A percentile compares a stretch with the other conserved stretches of the same genome.
Conservation (phyloP, 75 land plant species). For the Chamaecyparis obtusa region DNA sequence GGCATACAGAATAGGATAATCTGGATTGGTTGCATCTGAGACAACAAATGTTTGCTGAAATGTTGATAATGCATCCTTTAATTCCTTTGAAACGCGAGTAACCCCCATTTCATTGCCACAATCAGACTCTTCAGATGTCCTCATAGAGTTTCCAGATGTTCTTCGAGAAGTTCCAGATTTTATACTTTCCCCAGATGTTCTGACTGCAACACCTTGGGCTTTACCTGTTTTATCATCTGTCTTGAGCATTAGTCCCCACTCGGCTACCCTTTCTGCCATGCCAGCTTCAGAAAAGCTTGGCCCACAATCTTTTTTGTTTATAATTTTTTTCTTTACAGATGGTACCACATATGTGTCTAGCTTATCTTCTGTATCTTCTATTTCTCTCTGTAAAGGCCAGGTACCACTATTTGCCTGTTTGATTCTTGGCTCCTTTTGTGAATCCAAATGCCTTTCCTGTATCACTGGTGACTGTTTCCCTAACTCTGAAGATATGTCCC, state of each 20-base stretch:
- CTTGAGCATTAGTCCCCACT: conserved; percentile 62
- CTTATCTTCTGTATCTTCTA: not conserved
- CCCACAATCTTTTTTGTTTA: not conserved
- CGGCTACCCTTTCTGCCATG: conserved; percentile 68
- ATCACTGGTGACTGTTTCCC: not conserved
- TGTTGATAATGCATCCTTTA: conserved; percentile 65
- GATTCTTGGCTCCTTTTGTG: not conserved
- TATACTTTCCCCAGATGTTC: conserved; percentile 18
- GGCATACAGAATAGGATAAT: conserved; percentile 76
- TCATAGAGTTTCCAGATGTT: conserved; percentile 21
- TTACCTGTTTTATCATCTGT: conserved; percentile 28
- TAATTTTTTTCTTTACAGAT: not conserved
- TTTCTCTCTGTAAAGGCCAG: not conserved
- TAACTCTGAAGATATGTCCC: not conserved
- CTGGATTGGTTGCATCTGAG: conserved; percentile 67
- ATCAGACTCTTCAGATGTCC: conserved; percentile 51
- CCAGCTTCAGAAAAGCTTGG: conserved; percentile 23
- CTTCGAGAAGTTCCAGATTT: conserved; percentile 21
- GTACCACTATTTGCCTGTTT: not conserved
- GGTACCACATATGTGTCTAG: not conserved
- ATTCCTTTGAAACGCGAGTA: conserved; percentile 57
- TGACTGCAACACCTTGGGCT: conserved; percentile 17
- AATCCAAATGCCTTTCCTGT: not conserved
- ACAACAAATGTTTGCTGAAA: conserved; percentile 93
- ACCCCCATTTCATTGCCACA: not conserved